phyloP scores from a whole-genome alignment of 2,329 filamentous ascomycete species.

The Septoria petroselini region DNA sequence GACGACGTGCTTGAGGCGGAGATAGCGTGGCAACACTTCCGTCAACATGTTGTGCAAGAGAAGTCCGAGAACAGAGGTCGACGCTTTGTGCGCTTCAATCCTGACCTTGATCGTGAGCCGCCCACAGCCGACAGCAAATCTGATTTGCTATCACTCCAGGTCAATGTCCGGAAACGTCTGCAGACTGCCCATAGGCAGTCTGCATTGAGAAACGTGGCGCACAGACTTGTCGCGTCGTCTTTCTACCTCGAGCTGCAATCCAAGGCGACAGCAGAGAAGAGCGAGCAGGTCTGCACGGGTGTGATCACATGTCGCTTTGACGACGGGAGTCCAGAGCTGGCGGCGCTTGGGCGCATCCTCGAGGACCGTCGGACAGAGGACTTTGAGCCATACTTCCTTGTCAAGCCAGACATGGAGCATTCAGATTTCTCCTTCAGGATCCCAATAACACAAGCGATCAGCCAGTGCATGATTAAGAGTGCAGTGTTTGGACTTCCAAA shows the following conservation, averaged over 20 bases:
- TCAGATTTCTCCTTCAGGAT: constrained; percentile 29
- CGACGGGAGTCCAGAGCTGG: constrained; percentile 35
- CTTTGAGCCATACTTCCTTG: constrained; percentile 39
- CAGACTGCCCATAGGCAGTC: constrained; percentile 32
- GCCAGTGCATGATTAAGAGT: constrained; percentile 32
- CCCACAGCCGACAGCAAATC: constrained; percentile 39
- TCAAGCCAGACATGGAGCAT: constrained; percentile 30
- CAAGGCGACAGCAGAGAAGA: constrained; percentile 34
- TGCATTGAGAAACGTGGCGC: constrained; percentile 36
- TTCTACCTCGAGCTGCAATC: constrained; percentile 41
- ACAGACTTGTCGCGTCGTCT: constrained; percentile 39
- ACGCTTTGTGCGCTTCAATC: constrained; percentile 40
- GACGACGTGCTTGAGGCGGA: constrained; percentile 41
- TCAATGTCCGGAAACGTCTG: constrained; percentile 35
- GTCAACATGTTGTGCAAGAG: constrained; percentile 31
- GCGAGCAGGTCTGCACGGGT: constrained; percentile 35
- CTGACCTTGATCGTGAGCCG: constrained; percentile 34
- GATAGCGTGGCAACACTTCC: constrained; percentile 38
- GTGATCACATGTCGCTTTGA: constrained; percentile 38
- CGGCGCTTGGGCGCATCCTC: constrained; percentile 34
- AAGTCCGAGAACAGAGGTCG: constrained; percentile 28
- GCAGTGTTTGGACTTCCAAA: constrained; percentile 35
- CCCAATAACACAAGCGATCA: constrained; percentile 29
- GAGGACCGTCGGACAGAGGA: constrained; percentile 27
- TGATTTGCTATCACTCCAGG: constrained; percentile 35